phyloP scores from a whole-genome alignment of 2,329 filamentous ascomycete species.

The Monilinia fructigena region DNA sequence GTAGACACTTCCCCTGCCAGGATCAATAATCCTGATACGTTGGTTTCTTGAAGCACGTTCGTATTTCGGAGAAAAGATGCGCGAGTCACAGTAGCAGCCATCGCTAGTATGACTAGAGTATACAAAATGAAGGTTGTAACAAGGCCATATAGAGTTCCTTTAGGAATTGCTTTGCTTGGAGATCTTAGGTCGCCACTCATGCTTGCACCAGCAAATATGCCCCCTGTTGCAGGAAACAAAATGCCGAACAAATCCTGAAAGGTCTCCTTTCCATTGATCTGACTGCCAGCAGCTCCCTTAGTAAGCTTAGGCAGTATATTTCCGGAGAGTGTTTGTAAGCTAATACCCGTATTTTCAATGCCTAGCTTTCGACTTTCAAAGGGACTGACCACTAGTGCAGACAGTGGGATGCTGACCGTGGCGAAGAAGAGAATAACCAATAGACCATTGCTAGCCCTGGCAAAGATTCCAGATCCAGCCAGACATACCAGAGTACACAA shows the following conservation, averaged over 20 bases:
- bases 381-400: conserved; percentile 65
- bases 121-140: conserved; percentile 75
- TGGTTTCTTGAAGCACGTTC: conserved; percentile 81
- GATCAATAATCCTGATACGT: conserved; percentile 69
- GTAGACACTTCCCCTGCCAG: conserved; percentile 81
- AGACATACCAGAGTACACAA: conserved; percentile 74
- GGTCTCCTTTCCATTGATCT: conserved; percentile 62
- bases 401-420: conserved; percentile 79
- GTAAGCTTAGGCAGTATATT: conserved; percentile 71
- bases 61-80: conserved; percentile 64
- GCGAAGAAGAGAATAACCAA: conserved; percentile 69
- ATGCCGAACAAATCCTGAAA: conserved; percentile 86
- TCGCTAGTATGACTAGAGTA: conserved; percentile 70
- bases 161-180: conserved; percentile 80
- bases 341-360: conserved; percentile 77
- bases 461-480: conserved; percentile 76
- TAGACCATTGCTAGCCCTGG: conserved; percentile 75
- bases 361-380: conserved; percentile 62
- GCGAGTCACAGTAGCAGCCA: conserved; percentile 74
- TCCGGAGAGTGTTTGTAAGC: conserved; percentile 64
- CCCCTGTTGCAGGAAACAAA: conserved; percentile 66
- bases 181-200: conserved; percentile 87
- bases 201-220: conserved; percentile 70
- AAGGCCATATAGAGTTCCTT: conserved; percentile 78
- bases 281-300: conserved; percentile 59